These are phyloP conservation scores for Lycium barbarum DNA, from an alignment of 257 asterid genomes.

Conservation along the genomic window DNA sequence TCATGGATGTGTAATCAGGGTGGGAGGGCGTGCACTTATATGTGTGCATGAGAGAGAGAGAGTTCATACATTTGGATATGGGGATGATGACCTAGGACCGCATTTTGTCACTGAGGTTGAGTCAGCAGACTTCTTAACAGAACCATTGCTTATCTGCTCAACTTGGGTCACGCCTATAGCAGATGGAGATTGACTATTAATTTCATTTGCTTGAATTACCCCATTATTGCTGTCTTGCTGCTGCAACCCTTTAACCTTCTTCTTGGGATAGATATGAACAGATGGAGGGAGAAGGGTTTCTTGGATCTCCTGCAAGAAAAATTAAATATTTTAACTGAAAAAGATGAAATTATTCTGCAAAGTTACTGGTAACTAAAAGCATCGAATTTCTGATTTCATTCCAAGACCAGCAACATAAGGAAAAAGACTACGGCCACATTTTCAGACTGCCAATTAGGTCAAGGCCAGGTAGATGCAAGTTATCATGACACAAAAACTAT, in stretches of 20 bases:
- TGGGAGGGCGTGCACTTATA: not conserved
- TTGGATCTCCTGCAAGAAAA: constrained; percentile 75
- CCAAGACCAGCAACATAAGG: constrained; percentile 19
- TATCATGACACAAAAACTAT: not conserved
- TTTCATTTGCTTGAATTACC: constrained; percentile 32
- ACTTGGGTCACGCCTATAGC: constrained; percentile 28
- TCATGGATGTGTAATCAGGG: constrained; percentile 16
- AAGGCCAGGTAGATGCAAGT: not conserved
- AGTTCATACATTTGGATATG: constrained; percentile 76
- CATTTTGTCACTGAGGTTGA: constrained; percentile 40
- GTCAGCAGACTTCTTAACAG: constrained; percentile 36
- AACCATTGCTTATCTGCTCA: constrained; percentile 46
- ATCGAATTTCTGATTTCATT: constrained; percentile 20
- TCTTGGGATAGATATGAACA: constrained; percentile 67
- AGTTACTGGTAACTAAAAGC: not conserved
- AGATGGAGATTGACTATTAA: constrained; percentile 34
- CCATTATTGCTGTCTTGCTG: constrained; percentile 48
- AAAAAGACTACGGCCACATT: not conserved
- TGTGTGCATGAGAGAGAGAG: constrained; percentile 23
- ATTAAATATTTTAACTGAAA: not conserved
- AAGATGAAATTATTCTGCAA: not conserved
- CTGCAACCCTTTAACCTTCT: constrained; percentile 48
- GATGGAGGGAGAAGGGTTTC: constrained; percentile 86
- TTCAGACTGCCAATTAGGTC: not conserved
- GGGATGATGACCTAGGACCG: constrained; percentile 63